Conservation (phyloP, 176 grass and related monocot genomes). For the Secale cereale region DNA sequence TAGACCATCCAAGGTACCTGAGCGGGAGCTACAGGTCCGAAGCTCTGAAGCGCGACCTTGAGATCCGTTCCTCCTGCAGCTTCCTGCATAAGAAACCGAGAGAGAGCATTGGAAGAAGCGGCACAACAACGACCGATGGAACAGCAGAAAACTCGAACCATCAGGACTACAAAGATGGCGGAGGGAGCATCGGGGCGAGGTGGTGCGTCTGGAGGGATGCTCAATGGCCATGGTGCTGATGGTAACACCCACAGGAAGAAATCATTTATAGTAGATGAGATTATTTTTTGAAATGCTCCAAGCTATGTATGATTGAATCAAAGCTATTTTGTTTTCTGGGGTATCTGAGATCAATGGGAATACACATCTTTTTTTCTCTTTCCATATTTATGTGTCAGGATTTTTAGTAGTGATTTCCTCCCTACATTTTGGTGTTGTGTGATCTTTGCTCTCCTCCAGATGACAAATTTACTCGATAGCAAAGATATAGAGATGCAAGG, state of each 20-base stretch:
- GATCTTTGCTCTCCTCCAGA: background rate
- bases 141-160: background rate
- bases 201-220: conserved; percentile 86
- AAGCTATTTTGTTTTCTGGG: no score
- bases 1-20: conserved; percentile 78
- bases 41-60: conserved; percentile 50
- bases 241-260: background rate
- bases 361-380: no score
- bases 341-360: no score
- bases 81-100: conserved; percentile 26
- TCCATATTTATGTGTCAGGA: no score
- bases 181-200: conserved; percentile 10
- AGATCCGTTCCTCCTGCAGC: conserved; percentile 33
- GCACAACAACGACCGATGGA: background rate
- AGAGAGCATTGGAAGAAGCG: background rate
- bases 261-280: background rate
- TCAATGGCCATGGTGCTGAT: conserved; percentile 77
- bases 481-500: background rate
- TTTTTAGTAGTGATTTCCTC: background rate
- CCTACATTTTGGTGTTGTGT: background rate
- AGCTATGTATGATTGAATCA: no score
- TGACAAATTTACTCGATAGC: background rate
- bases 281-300: no score
- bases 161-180: background rate
- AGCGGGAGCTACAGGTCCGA: conserved; percentile 53